Percentiles rank a stretch among this genome's conserved stretches.
These are phyloP conservation scores for Suhomyces yuchorum DNA, from an alignment of 1,139 yeast species.

Conservation along the genomic window DNA sequence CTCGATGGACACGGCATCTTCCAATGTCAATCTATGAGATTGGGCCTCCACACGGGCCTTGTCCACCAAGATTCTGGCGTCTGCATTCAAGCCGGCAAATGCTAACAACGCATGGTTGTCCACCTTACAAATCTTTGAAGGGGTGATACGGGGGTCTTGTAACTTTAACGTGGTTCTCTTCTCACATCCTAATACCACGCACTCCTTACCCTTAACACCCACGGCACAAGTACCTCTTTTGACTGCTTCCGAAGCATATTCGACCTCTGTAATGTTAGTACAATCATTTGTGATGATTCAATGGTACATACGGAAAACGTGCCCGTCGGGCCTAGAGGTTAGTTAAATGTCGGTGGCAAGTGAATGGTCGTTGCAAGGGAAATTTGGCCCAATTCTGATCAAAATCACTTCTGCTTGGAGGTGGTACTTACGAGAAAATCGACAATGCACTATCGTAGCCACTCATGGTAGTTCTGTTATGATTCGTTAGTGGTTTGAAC, in stretches of 20 bases:
- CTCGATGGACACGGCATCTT: constrained; percentile 91
- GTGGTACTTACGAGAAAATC: constrained; percentile 78
- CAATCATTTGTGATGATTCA: not conserved
- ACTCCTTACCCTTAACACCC: constrained; percentile 87
- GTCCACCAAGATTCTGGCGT: constrained; percentile 91
- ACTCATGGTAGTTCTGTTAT: constrained; percentile 57
- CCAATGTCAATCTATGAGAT: constrained; percentile 89
- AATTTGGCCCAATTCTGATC: not conserved
- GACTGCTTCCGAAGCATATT: constrained; percentile 96
- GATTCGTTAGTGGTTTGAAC: not conserved
- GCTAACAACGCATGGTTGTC: constrained; percentile 91
- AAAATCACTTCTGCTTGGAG: not conserved
- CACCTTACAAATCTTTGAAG: constrained; percentile 87
- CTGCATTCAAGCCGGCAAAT: constrained; percentile 98
- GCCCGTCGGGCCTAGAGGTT: constrained; percentile 86
- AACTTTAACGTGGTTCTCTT: constrained; percentile 91
- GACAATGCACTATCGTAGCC: constrained; percentile 99
- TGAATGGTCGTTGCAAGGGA: not conserved
- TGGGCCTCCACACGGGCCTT: constrained; percentile 97
- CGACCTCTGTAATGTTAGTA: constrained; percentile 68
- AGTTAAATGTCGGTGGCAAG: constrained; percentile 22
- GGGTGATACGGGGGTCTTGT: constrained; percentile 96
- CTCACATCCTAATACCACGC: constrained; percentile 95
- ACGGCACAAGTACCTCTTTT: constrained; percentile 98
- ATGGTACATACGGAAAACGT: constrained; percentile 75